Evolutionary conservation across 257 asterid species (phyloP).

Genomic region (Marsdenia floribunda): DNA sequence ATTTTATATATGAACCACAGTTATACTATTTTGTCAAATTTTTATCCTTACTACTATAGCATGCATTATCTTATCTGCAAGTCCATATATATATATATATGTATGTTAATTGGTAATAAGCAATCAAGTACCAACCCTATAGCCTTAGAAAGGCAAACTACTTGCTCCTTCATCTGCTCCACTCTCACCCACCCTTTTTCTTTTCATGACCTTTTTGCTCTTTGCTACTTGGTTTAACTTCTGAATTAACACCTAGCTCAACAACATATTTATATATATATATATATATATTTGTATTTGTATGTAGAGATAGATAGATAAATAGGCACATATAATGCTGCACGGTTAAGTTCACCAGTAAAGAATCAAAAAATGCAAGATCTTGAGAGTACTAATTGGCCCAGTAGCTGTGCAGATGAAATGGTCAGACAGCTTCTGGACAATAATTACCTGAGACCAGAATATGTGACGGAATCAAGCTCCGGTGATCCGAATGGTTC

Average conservation of each 20-base stretch:
- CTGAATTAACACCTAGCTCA: too few species aligned
- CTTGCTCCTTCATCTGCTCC: constrained; percentile 74
- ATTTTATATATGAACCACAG: too few species aligned
- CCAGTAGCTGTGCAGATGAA: constrained; percentile 36
- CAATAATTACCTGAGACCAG: constrained; percentile 28
- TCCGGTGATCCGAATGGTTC: constrained; percentile 14
- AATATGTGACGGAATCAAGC: constrained; percentile 17
- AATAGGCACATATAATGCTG: background rate
- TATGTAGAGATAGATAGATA: background rate
- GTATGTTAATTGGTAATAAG: constrained; percentile 3
- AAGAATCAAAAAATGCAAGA: constrained; percentile 39
- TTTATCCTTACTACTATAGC: too few species aligned
- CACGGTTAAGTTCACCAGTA: background rate
- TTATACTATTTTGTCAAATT: too few species aligned
- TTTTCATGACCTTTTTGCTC: constrained; percentile 5
- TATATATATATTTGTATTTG: too few species aligned
- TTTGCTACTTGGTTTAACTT: constrained; percentile 10
- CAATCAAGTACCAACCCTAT: constrained; percentile 42
- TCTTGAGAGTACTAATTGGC: constrained; percentile 15
- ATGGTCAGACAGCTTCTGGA: constrained; percentile 50
- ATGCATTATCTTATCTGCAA: constrained; percentile 11
- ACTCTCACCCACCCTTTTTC: constrained; percentile 41
- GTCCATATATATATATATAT: constrained; percentile 3
- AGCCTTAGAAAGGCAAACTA: constrained; percentile 23
- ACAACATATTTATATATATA: too few species aligned